Evolutionary conservation across 2,329 filamentous ascomycete genomes (phyloP), one percentile per base, ranked within the genome.

Genomic region (Coleophoma crateriformis): DNA sequence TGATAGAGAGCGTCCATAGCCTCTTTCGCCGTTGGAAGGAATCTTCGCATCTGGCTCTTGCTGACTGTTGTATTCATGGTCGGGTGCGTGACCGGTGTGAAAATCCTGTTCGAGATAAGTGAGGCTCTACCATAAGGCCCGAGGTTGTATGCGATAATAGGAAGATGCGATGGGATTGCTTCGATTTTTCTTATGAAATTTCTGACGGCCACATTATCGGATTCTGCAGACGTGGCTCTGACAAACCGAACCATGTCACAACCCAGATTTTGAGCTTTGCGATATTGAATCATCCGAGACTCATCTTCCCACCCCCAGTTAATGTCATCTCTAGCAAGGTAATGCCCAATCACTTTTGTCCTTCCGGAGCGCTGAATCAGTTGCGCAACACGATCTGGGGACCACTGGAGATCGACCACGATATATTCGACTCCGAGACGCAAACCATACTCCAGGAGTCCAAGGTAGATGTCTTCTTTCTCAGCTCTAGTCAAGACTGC

Each of bases 361-460:
- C 68, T 68, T 1, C 78, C 77, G 62, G 73, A 76, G 15, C 63
- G 64, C 33, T 63, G 61, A 4, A 80, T 66, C 11, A 81, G 63
- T 37, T 72, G 68, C 8, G 64, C 61, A 5, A 81, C 59, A 10
- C 68, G 58, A 13, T 68, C 64, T 39, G 77, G 70, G 7, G 71
- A 70, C 39, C 76, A 68, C 8, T 79, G 76, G 14, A 88, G 65
- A 60, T 88, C 82, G 5, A 88, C 67, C 33, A 79, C 81, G 46
- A 83, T 60, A 56, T 82, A 88, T 47, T 87, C 84, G 2, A 85
- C 81, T 1, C 78, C 82, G 41, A 88, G 72, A 13, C 84, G 78
- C 19, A 87, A 67, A 5, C 83, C 84, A 53, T 86, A 80, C 38
- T 79, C 73, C 19, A 86, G 70, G 27, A 87, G 67, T 48, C 77